Evolutionary conservation across 2,329 filamentous ascomycete species (phyloP).

Genomic region (Aspergillus fischeri): DNA sequence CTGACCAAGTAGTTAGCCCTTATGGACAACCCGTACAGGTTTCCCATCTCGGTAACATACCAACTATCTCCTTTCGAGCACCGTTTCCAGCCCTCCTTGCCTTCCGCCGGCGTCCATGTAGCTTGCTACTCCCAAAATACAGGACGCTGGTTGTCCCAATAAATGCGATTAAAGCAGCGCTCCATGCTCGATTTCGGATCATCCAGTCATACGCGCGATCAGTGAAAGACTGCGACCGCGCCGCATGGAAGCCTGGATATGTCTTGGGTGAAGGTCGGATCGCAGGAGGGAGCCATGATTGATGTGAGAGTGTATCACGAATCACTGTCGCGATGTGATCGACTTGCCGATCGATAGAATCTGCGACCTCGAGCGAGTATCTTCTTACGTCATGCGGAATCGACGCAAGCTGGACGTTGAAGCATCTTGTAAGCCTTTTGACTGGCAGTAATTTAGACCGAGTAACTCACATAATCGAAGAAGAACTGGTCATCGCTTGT

Average conservation of each 20-base stretch:
- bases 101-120: slow-evolving; percentile 60
- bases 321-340: slow-evolving; percentile 69
- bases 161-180: slow-evolving; percentile 66
- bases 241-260: slow-evolving; percentile 17
- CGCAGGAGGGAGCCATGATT: slow-evolving; percentile 68
- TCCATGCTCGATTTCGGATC: slow-evolving; percentile 65
- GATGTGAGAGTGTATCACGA: slow-evolving; percentile 63
- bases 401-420: slow-evolving; percentile 47
- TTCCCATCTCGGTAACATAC: slow-evolving; percentile 31
- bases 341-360: slow-evolving; percentile 76
- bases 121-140: slow-evolving; percentile 59
- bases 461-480: slow-evolving; percentile 64
- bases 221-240: slow-evolving; percentile 39
- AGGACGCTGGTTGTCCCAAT: slow-evolving; percentile 60
- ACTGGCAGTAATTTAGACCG: background rate
- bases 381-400: slow-evolving; percentile 63
- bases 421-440: slow-evolving; percentile 11
- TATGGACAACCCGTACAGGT: slow-evolving; percentile 7
- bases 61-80: slow-evolving; percentile 76
- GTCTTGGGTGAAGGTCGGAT: slow-evolving; percentile 52
- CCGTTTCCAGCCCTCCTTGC: slow-evolving; percentile 78
- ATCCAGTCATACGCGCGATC: slow-evolving; percentile 69
- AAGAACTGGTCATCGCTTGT: slow-evolving; percentile 76
- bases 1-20: slow-evolving; percentile 40
- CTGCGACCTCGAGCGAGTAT: slow-evolving; percentile 70